Percentiles rank a stretch among this genome's conserved stretches.
Conservation (phyloP, 1,139 yeast species). For the Scheffersomyces segobiensis region DNA sequence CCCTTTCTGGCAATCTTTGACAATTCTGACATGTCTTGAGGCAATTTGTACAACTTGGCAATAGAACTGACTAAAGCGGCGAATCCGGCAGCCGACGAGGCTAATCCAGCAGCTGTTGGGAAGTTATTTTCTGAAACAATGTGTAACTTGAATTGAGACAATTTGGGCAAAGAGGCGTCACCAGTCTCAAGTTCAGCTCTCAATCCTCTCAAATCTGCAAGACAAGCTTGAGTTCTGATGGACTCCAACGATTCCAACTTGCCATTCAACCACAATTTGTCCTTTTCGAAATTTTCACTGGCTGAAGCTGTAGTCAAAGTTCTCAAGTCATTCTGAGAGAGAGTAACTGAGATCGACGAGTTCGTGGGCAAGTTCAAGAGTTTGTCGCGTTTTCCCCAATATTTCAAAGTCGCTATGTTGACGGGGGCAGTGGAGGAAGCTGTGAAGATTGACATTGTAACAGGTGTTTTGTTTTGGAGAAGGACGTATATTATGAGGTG, state of each 20-base stretch:
- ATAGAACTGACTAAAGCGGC: constrained; percentile 92
- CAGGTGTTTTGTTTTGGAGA: background rate
- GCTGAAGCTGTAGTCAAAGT: constrained; percentile 89
- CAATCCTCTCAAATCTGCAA: constrained; percentile 68
- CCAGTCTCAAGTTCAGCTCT: constrained; percentile 56
- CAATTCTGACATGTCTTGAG: constrained; percentile 78
- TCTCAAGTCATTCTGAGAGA: constrained; percentile 84
- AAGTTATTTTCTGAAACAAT: constrained; percentile 94
- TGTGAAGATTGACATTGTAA: constrained; percentile 49
- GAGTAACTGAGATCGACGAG: constrained; percentile 90
- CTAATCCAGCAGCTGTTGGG: constrained; percentile 99
- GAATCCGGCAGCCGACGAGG: constrained; percentile 97
- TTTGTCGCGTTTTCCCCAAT: constrained; percentile 97
- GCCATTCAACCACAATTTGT: constrained; percentile 84
- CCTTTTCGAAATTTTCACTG: constrained; percentile 54
- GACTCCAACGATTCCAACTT: constrained; percentile 61
- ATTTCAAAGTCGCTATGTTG: constrained; percentile 93
- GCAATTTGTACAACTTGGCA: constrained; percentile 78
- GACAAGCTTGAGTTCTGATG: constrained; percentile 78
- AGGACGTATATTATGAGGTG: background rate
- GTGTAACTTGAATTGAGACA: constrained; percentile 68
- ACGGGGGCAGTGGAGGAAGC: constrained; percentile 97
- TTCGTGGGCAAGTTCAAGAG: constrained; percentile 89
- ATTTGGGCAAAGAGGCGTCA: constrained; percentile 54
- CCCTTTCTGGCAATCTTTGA: constrained; percentile 97